phyloP scores from a whole-genome alignment of 305 asterid genomes.

The Fraxinus dipetala region DNA sequence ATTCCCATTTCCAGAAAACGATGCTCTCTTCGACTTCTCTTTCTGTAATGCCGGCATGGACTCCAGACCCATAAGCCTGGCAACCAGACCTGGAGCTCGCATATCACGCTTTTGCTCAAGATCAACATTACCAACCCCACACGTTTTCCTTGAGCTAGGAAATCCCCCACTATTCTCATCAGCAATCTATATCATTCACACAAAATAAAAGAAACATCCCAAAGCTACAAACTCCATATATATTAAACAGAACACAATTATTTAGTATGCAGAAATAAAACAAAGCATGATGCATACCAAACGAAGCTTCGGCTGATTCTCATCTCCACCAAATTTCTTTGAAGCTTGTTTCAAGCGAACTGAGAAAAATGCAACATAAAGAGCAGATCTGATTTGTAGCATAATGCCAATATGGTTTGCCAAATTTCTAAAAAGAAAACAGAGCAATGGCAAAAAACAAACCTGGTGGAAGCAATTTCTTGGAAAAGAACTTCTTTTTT shows the following conservation, averaged over 20 bases:
- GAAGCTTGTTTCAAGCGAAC: slow-evolving; percentile 68
- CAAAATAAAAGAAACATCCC: slow-evolving; percentile 7
- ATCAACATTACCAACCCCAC: slow-evolving; percentile 31
- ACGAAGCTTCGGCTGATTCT: slow-evolving; percentile 77
- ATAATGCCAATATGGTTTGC: neutral
- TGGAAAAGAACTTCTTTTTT: slow-evolving; percentile 75
- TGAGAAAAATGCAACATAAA: slow-evolving; percentile 34
- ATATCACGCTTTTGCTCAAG: slow-evolving; percentile 42
- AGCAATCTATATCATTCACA: slow-evolving; percentile 61
- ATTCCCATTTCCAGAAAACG: slow-evolving; percentile 26
- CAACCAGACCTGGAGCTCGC: slow-evolving; percentile 79
- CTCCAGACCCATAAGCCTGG: slow-evolving; percentile 96
- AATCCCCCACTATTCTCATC: slow-evolving; percentile 95
- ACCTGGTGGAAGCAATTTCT: slow-evolving; percentile 87
- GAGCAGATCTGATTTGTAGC: neutral
- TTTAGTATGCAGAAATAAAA: neutral
- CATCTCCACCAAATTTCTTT: slow-evolving; percentile 75
- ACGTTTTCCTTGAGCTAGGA: slow-evolving; percentile 44
- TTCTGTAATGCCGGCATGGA: slow-evolving; percentile 62
- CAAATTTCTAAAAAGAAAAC: neutral
- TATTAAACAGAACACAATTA: neutral
- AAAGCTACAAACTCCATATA: neutral
- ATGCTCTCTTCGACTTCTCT: slow-evolving; percentile 41
- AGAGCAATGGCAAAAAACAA: slow-evolving; percentile 14
- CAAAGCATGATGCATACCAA: slow-evolving; percentile 49